phyloP scores from a whole-genome alignment of 805 yeast species.

The Ogataea naganishii region DNA sequence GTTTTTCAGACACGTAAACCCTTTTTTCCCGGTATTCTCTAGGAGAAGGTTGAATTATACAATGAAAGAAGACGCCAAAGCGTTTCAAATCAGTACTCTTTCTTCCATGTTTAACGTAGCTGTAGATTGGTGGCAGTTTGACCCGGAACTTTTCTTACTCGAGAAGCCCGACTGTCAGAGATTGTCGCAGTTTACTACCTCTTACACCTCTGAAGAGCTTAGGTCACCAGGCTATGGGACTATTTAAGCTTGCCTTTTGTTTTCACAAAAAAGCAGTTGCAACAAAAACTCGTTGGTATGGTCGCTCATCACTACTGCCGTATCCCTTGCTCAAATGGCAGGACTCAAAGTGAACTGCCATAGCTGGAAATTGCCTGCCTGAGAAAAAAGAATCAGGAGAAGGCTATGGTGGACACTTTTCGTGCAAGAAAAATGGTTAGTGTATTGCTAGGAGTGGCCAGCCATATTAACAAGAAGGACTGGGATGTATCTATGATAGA shows the following conservation, averaged over 20 bases:
- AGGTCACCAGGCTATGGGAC: constrained; percentile 10
- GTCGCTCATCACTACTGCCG: constrained; percentile 6
- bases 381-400: constrained; percentile 11
- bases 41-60: constrained; percentile 9
- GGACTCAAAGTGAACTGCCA: constrained; percentile 9
- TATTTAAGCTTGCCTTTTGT: constrained; percentile 9
- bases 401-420: constrained; percentile 12
- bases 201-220: constrained; percentile 4
- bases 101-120: constrained; percentile 7
- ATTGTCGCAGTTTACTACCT: constrained; percentile 4
- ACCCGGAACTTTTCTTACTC: constrained; percentile 6
- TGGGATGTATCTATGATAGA: constrained; percentile 9
- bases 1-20: constrained; percentile 9
- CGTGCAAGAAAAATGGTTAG: constrained; percentile 12
- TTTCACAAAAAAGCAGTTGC: constrained; percentile 5
- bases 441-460: constrained; percentile 6
- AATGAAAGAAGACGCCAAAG: constrained; percentile 8
- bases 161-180: constrained; percentile 5
- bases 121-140: constrained; percentile 10
- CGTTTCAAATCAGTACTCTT: constrained; percentile 7
- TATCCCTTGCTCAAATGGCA: constrained; percentile 8
- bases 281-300: constrained; percentile 6
- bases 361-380: constrained; percentile 6
- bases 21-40: constrained; percentile 11
- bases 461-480: constrained; percentile 8